phyloP scores from a whole-genome alignment of 257 asterid species.

The Coffea canephora region DNA sequence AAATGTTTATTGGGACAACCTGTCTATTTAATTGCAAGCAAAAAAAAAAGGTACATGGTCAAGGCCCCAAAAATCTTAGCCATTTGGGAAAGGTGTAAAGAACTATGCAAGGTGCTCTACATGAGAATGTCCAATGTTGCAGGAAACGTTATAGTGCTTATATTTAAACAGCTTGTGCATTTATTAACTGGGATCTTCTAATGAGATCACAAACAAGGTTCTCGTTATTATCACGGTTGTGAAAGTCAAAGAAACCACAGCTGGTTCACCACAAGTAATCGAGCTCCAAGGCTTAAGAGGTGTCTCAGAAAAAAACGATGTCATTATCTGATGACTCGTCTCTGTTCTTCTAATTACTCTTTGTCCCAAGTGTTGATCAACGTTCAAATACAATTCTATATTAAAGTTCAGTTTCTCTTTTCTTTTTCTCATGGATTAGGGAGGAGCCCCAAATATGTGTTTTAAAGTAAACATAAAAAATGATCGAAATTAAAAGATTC shows the following conservation, averaged over 20 bases:
- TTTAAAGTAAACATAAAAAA: background rate
- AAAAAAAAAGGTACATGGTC: background rate
- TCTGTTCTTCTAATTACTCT: background rate
- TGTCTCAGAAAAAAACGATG: background rate
- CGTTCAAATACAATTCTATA: no score
- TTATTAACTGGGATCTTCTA: background rate
- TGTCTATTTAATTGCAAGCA: background rate
- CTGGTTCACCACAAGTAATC: background rate
- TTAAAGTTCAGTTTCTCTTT: background rate
- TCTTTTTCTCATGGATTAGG: background rate
- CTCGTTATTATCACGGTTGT: background rate
- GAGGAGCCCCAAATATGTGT: background rate
- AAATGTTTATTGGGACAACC: background rate
- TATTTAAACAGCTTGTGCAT: background rate
- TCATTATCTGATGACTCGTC: background rate
- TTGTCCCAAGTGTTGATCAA: background rate
- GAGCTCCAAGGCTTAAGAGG: background rate
- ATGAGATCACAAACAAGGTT: background rate
- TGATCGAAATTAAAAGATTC: background rate
- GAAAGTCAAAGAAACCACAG: background rate
- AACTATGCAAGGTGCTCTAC: background rate
- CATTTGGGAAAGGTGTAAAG: background rate
- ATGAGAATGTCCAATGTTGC: background rate
- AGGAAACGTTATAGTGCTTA: background rate
- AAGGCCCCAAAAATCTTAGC: background rate